These are phyloP conservation scores for Cladophialophora exuberans DNA, from an alignment of 2,329 filamentous ascomycete species.

Conservation along the genomic window DNA sequence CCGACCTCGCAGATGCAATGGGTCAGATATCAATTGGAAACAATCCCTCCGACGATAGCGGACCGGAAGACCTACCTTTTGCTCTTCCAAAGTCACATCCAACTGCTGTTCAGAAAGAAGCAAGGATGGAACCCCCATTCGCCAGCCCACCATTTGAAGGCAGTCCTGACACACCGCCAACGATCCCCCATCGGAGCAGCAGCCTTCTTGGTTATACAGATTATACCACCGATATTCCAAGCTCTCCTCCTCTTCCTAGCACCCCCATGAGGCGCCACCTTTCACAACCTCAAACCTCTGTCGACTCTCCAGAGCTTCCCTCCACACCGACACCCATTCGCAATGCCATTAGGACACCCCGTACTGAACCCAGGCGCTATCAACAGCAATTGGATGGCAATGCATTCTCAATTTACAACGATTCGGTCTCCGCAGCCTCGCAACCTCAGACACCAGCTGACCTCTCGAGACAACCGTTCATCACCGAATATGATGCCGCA, in stretches of 20 bases:
- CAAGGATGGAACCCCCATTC: background rate
- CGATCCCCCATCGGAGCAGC: conserved; percentile 8
- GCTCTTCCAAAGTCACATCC: conserved; percentile 10
- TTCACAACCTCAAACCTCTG: background rate
- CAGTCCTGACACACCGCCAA: background rate
- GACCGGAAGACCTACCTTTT: conserved; percentile 1
- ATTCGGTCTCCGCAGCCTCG: conserved; percentile 25
- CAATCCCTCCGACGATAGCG: background rate
- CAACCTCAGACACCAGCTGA: conserved; percentile 35
- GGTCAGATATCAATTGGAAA: conserved; percentile 14
- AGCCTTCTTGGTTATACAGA: background rate
- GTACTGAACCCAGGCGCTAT: conserved; percentile 20
- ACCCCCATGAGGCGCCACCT: conserved; percentile 8
- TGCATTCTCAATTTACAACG: conserved; percentile 32
- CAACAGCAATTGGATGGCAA: conserved; percentile 26
- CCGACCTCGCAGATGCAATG: conserved; percentile 7
- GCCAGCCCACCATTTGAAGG: conserved; percentile 1
- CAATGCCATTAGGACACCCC: conserved; percentile 9
- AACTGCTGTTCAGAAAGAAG: background rate
- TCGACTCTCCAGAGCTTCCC: conserved; percentile 17
- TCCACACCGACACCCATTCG: conserved; percentile 19
- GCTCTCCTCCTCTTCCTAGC: conserved; percentile 26
- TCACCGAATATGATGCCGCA: conserved; percentile 29
- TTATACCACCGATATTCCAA: conserved; percentile 18
- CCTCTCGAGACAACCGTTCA: conserved; percentile 19